These are phyloP conservation scores for Xylaria acuta DNA, from an alignment of 495 filamentous ascomycete genomes.

Conservation along the genomic window DNA sequence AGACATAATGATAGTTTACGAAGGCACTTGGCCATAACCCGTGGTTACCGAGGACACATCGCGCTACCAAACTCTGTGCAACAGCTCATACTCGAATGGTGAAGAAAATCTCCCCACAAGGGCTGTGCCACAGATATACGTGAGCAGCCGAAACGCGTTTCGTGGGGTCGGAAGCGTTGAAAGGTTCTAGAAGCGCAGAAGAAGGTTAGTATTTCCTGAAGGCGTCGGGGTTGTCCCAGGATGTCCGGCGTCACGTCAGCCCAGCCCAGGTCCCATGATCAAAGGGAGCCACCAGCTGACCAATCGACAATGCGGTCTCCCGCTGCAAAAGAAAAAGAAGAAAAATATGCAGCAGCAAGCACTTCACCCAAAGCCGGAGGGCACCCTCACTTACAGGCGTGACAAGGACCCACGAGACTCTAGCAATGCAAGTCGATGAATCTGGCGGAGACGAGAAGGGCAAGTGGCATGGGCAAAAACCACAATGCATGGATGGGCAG, in stretches of 20 bases:
- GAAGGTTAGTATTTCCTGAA: conserved; percentile 17
- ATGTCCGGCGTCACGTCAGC: conserved; percentile 8
- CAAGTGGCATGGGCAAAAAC: conserved; percentile 35
- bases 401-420: conserved; percentile 15
- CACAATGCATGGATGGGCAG: conserved; percentile 35
- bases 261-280: conserved; percentile 31
- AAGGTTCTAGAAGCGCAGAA: conserved; percentile 38
- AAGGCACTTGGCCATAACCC: background rate
- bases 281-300: conserved; percentile 40
- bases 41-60: background rate
- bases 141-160: conserved; percentile 26
- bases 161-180: conserved; percentile 32
- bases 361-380: conserved; percentile 24
- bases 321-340: conserved; percentile 31
- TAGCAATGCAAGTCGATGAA: conserved; percentile 38
- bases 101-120: background rate
- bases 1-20: background rate
- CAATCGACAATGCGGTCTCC: conserved; percentile 31
- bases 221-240: conserved; percentile 27
- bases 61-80: background rate
- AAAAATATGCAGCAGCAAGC: conserved; percentile 29
- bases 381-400: background rate
- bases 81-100: background rate
- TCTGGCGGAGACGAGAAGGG: conserved; percentile 34
- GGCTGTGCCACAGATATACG: conserved; percentile 19